A percentile compares a stretch with the other conserved stretches of the same genome.
Conservation (phyloP, 345 rosid species). For the Salix caprea region DNA sequence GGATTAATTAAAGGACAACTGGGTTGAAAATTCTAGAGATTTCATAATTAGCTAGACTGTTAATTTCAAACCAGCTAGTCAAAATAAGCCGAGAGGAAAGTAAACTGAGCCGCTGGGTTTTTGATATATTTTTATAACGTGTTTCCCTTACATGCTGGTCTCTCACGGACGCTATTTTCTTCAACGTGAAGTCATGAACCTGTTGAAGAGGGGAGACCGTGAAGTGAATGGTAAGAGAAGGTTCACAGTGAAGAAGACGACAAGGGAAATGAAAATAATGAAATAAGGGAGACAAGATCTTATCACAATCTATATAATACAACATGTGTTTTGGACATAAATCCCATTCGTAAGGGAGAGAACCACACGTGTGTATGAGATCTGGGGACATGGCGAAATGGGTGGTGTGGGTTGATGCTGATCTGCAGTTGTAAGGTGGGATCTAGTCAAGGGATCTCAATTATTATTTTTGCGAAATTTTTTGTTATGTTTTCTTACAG, state of each 20-base stretch:
- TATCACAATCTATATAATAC: slow-evolving; percentile 9
- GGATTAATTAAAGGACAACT: neutral
- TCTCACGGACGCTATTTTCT: neutral
- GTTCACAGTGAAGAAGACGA: neutral
- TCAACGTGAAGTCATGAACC: neutral
- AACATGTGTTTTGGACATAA: no score
- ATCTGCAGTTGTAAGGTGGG: neutral
- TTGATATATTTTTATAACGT: neutral
- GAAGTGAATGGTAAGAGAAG: neutral
- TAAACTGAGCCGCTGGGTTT: neutral
- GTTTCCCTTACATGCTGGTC: neutral
- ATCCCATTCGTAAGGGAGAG: neutral
- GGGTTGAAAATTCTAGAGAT: neutral
- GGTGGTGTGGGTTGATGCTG: neutral
- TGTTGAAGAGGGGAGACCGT: neutral
- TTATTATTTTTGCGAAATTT: neutral
- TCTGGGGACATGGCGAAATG: slow-evolving; percentile 21
- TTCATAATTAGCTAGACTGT: neutral
- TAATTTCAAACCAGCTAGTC: no score
- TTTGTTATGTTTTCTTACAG: neutral
- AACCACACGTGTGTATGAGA: slow-evolving; percentile 13
- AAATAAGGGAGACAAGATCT: slow-evolving; percentile 24
- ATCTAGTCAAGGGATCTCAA: neutral
- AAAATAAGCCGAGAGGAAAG: no score
- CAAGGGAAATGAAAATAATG: neutral